Base-by-base conservation (phyloP, 345 rosid genomes). In the Rhodomyrtus tomentosa region DNA sequence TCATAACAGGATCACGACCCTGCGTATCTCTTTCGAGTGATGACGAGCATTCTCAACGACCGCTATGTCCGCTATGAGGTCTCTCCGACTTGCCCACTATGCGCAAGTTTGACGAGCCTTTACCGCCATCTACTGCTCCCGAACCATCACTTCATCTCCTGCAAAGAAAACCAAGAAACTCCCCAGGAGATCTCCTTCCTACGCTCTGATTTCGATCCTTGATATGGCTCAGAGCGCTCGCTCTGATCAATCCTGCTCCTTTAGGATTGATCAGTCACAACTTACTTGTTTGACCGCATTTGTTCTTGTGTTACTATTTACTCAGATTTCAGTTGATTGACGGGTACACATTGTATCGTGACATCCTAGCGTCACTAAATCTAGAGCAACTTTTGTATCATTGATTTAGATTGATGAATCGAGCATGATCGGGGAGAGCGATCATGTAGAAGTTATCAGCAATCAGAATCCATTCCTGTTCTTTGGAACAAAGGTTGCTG, bases 371-470 rank as follows among this genome's bases (percentile, higher is more conserved):
- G 9, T 59, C 38, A 59, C 72, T 58, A 58, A 58, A 58, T 58
- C 38, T 2, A 27, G 38, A 27, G 20, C 32, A 27, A 27, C 38
- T 58, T 27, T 27, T 27, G 38, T 6, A 13, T 14, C 27, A 10
- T 27, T 14, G 14, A 58, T 58, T 27, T 58, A n/a, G 62, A n/a
- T 80, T 25, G 94, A 94, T 15, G 93, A 93, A 84, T 92, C 94
- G 1, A 89, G 94, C 90, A 92, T 93, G 93, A 93, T 92, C 0
- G 92, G 96, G 7, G 95, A 93, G 85, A 93, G 93, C 9, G 93
- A 89, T 42, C 90, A 87, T 5, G 91, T 88, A 15, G 93, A 89
- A 83, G 92, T 91, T 25, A 88, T 83, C 24, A 32, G 87, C 54
- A 58, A 15, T 29, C 87, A 83, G 2, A 92, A 92, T 84, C 94